Conservation (phyloP, 2,329 filamentous ascomycete genomes). For the Hymenoscyphus repandus region DNA sequence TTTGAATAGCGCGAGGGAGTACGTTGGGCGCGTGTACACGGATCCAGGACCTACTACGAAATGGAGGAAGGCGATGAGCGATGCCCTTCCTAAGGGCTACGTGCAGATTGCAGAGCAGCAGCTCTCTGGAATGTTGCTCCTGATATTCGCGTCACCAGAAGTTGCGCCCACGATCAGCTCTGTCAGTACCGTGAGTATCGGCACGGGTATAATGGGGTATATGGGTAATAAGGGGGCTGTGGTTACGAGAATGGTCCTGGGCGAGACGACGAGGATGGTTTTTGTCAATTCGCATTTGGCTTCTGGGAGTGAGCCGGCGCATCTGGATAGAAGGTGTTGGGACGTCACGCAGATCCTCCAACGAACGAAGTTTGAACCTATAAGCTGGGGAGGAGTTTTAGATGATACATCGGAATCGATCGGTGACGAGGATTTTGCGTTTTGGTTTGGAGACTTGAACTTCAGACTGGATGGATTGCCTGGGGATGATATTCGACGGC, state of each 20-base stretch:
- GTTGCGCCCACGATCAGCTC: slow-evolving; percentile 71
- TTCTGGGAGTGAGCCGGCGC: slow-evolving; percentile 72
- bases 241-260: slow-evolving; percentile 73
- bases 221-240: slow-evolving; percentile 96
- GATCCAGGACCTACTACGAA: slow-evolving; percentile 67
- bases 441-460: slow-evolving; percentile 96
- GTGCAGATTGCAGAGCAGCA: slow-evolving; percentile 74
- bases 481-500: slow-evolving; percentile 79
- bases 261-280: slow-evolving; percentile 81
- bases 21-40: slow-evolving; percentile 64
- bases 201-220: slow-evolving; percentile 86
- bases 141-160: slow-evolving; percentile 79
- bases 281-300: slow-evolving; percentile 91
- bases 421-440: slow-evolving; percentile 86
- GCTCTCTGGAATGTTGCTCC: slow-evolving; percentile 74
- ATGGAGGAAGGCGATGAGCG: slow-evolving; percentile 75
- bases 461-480: slow-evolving; percentile 86
- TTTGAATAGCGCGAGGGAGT: slow-evolving; percentile 72
- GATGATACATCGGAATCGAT: slow-evolving; percentile 65
- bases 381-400: slow-evolving; percentile 59
- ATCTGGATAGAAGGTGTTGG: slow-evolving; percentile 79
- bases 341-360: slow-evolving; percentile 74
- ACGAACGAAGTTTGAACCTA: slow-evolving; percentile 73
- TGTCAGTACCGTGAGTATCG: slow-evolving; percentile 76
- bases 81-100: slow-evolving; percentile 73